Evolutionary conservation across 1,284 basidiomycete species (phyloP).

Genomic region (Cryptococcus depauperatus): DNA sequence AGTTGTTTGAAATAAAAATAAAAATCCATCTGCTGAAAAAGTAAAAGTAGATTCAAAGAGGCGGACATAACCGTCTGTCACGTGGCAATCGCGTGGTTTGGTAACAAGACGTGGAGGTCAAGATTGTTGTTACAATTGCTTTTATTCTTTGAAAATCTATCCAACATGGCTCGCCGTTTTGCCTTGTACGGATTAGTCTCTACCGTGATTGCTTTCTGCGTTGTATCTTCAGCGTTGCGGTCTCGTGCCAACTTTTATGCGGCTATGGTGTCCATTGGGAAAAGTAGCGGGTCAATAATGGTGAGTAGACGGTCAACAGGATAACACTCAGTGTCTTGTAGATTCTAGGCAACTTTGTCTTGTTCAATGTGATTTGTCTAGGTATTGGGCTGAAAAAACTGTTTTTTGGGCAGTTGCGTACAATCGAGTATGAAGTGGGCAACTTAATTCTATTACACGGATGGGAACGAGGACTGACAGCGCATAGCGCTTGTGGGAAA

Average conservation of each 20-base stretch:
- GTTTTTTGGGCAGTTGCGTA: slow-evolving; percentile 83
- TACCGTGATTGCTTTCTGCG: slow-evolving; percentile 59
- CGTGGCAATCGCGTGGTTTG: too few relatives aligned
- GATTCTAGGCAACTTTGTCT: slow-evolving; percentile 87
- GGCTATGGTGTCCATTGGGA: slow-evolving; percentile 82
- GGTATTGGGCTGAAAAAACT: slow-evolving; percentile 73
- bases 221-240: slow-evolving; percentile 69
- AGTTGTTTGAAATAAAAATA: too few relatives aligned
- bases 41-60: too few relatives aligned
- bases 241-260: slow-evolving; percentile 90
- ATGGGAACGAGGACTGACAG: not conserved
- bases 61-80: too few relatives aligned
- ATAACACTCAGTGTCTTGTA: too few relatives aligned
- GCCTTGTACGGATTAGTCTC: slow-evolving; percentile 64
- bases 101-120: too few relatives aligned
- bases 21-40: too few relatives aligned
- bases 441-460: not conserved
- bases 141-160: not conserved
- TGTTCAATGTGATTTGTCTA: slow-evolving; percentile 65
- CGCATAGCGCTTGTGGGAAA: slow-evolving; percentile 78
- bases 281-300: slow-evolving; percentile 79
- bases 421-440: slow-evolving; percentile 84
- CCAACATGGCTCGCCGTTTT: slow-evolving; percentile 41
- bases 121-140: too few relatives aligned
- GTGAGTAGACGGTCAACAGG: slow-evolving; percentile 49